Conservation (phyloP, 768 basidiomycete species). For the Naganishia vaughanmartiniae region DNA sequence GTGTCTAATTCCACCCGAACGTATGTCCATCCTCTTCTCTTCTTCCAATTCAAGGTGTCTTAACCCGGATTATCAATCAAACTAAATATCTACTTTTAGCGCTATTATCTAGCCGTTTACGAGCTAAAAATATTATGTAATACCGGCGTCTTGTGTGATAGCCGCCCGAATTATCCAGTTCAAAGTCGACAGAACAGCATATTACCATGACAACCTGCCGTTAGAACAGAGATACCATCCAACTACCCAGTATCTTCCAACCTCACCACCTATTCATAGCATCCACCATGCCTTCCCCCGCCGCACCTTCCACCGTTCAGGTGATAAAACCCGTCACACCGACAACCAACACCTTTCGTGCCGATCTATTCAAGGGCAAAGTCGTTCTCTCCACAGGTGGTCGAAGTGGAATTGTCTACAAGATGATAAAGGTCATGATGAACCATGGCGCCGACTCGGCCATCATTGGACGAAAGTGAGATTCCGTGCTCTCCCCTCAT, state of each 20-base stretch:
- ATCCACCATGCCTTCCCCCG: slow-evolving; percentile 7
- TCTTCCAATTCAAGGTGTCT: no score
- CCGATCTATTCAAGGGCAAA: slow-evolving; percentile 82
- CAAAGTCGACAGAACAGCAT: neutral
- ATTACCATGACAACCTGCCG: neutral
- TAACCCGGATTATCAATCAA: no score
- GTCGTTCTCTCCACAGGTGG: slow-evolving; percentile 77
- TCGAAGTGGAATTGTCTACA: slow-evolving; percentile 80
- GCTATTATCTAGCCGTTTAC: neutral
- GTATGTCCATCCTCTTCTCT: neutral
- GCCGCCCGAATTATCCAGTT: neutral
- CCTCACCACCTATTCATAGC: no score
- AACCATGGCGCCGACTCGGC: slow-evolving; percentile 68
- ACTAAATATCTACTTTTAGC: neutral
- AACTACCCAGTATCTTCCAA: neutral
- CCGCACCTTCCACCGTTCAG: slow-evolving; percentile 26
- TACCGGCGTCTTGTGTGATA: neutral
- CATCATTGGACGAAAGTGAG: slow-evolving; percentile 85
- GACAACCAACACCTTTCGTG: slow-evolving; percentile 60
- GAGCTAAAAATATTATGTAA: neutral
- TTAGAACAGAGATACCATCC: neutral
- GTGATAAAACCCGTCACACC: slow-evolving; percentile 23
- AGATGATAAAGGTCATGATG: slow-evolving; percentile 80
- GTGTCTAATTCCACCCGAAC: neutral
- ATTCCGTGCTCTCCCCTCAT: slow-evolving; percentile 1